Conservation (phyloP, 495 filamentous ascomycete species). For the Penicillium nucicola region DNA sequence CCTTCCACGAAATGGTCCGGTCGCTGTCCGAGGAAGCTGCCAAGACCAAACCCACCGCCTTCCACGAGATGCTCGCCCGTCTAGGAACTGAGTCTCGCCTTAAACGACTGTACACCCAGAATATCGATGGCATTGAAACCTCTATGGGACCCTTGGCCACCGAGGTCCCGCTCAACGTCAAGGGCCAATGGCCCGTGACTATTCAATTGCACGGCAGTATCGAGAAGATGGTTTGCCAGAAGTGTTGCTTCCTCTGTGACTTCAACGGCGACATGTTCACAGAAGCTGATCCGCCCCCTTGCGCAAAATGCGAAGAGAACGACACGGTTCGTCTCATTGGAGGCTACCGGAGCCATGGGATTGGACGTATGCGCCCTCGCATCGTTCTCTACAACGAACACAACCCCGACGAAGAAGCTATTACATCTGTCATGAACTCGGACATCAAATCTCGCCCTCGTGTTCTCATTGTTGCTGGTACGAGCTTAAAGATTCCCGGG, state of each 20-base stretch:
- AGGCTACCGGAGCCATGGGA: constrained; percentile 89
- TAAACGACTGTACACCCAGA: constrained; percentile 92
- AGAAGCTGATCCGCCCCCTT: constrained; percentile 80
- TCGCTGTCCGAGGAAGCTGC: constrained; percentile 72
- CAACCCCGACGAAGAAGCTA: constrained; percentile 93
- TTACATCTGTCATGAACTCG: constrained; percentile 80
- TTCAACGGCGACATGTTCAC: constrained; percentile 80
- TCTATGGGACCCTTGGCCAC: constrained; percentile 77
- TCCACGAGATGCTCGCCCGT: constrained; percentile 91
- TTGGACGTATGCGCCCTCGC: constrained; percentile 83
- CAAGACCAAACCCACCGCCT: constrained; percentile 76
- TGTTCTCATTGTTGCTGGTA: constrained; percentile 90
- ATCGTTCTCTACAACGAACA: constrained; percentile 98
- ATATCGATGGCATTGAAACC: constrained; percentile 93
- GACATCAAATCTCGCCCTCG: constrained; percentile 85
- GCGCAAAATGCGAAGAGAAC: constrained; percentile 67
- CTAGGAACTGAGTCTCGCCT: constrained; percentile 85
- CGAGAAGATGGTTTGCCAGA: constrained; percentile 92
- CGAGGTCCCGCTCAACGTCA: constrained; percentile 64
- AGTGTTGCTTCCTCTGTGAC: constrained; percentile 73
- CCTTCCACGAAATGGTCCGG: constrained; percentile 95
- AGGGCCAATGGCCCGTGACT: constrained; percentile 89
- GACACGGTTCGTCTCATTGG: constrained; percentile 75
- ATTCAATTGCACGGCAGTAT: constrained; percentile 94
- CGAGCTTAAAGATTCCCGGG: constrained; percentile 90